Conservation (phyloP, 75 land plant genomes). For the Picea glauca region DNA sequence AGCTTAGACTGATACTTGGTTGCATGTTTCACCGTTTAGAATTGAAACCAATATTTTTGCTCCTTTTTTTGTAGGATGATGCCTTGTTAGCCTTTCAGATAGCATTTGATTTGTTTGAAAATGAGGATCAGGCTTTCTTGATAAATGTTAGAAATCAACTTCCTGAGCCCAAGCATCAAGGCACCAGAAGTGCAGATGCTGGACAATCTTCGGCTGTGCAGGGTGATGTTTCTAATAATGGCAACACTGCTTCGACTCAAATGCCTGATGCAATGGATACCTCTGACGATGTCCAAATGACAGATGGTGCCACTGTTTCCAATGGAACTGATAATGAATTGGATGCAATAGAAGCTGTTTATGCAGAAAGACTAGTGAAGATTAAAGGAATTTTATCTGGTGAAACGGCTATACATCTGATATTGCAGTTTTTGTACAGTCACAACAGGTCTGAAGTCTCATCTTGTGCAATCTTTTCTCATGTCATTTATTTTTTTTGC, state of each 20-base stretch:
- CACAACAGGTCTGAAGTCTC: conserved; percentile 29
- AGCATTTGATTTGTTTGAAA: conserved; percentile 90
- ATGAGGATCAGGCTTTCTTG: conserved; percentile 79
- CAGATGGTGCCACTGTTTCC: neutral
- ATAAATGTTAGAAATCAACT: conserved; percentile 70
- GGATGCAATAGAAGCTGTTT: conserved; percentile 12
- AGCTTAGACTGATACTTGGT: neutral
- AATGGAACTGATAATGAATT: neutral
- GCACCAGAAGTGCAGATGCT: neutral
- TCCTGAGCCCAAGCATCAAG: conserved; percentile 33
- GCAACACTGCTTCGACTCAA: conserved; percentile 7
- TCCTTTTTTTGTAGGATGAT: conserved; percentile 40
- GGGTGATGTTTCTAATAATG: neutral
- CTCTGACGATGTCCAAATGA: conserved; percentile 13
- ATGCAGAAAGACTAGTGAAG: conserved; percentile 30
- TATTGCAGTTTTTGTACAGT: conserved; percentile 49
- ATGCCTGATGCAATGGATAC: conserved; percentile 28
- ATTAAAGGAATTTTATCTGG: conserved; percentile 38
- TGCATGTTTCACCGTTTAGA: neutral
- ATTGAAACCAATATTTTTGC: neutral
- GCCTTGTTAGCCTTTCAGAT: conserved; percentile 79
- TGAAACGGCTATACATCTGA: conserved; percentile 42
- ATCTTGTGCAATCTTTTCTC: neutral
- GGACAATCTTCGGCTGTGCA: neutral
- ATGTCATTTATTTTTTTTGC: neutral